Conservation (phyloP, 164 flowering plant species). For the Vitis labrusca region DNA sequence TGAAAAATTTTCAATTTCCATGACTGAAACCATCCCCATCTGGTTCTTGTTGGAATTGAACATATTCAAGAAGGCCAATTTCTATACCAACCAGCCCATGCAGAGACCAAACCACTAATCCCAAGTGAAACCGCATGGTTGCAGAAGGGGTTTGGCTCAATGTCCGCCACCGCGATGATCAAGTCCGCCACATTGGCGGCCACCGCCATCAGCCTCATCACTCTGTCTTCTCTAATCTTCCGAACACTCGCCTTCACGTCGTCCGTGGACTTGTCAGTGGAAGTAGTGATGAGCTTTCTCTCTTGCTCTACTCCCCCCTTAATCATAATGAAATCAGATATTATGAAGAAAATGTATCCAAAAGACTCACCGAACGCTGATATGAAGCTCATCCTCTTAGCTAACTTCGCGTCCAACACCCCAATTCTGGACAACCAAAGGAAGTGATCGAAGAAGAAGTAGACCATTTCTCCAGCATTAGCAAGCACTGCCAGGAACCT, state of each 20-base stretch:
- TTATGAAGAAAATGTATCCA: conserved; percentile 80
- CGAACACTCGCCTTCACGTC: conserved; percentile 27
- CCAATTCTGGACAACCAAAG: conserved; percentile 86
- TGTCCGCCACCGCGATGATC: conserved; percentile 80
- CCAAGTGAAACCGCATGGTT: conserved; percentile 87
- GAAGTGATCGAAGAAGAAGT: conserved; percentile 92
- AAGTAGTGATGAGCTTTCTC: conserved; percentile 28
- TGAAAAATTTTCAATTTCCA: no score
- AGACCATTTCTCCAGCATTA: conserved; percentile 92
- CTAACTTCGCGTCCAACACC: conserved; percentile 56
- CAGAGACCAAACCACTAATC: conserved; percentile 91
- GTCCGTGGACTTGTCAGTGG: conserved; percentile 18
- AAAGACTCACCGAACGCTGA: conserved; percentile 92
- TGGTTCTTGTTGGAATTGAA: no score
- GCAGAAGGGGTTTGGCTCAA: conserved; percentile 91
- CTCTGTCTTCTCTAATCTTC: conserved; percentile 67
- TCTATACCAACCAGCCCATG: conserved; percentile 99
- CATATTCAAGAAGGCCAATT: conserved; percentile 69
- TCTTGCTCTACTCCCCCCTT: conserved; percentile 44
- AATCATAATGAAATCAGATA: conserved; percentile 61
- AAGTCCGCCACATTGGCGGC: conserved; percentile 90
- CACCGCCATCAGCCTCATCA: conserved; percentile 89
- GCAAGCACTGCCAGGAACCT: conserved; percentile 59
- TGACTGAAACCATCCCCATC: no score
- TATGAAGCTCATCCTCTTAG: conserved; percentile 75